These are phyloP conservation scores for Ganoderma multipileum DNA, from an alignment of 1,284 basidiomycete genomes.

Conservation along the genomic window DNA sequence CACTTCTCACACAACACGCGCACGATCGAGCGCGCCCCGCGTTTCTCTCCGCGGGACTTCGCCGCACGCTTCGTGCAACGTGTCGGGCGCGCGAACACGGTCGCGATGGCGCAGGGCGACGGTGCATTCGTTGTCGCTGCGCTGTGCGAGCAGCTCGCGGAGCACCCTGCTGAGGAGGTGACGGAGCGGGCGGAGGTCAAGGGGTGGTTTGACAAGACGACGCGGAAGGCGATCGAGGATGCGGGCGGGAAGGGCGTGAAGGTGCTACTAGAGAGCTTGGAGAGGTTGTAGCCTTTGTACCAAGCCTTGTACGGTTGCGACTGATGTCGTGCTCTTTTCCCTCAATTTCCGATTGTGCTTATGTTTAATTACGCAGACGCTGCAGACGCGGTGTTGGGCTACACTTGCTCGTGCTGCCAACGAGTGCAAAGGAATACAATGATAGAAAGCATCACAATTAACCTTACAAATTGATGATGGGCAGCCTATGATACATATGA, in stretches of 20 bases:
- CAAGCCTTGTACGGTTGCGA: conserved; percentile 1
- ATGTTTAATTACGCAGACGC: too few species aligned
- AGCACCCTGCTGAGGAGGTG: conserved; percentile 3
- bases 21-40: conserved; percentile 51
- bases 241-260: conserved; percentile 32
- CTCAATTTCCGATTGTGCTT: too few species aligned
- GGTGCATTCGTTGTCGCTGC: conserved; percentile 85
- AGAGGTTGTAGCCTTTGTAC: conserved; percentile 28
- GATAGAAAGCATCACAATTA: too few species aligned
- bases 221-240: conserved; percentile 25
- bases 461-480: too few species aligned
- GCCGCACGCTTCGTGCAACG: conserved; percentile 63
- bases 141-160: conserved; percentile 67
- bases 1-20: conserved; percentile 76
- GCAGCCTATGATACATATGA: too few species aligned
- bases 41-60: conserved; percentile 65
- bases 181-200: conserved; percentile 22
- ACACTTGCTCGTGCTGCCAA: too few species aligned
- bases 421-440: too few species aligned
- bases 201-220: conserved; percentile 27
- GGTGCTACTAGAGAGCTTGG: conserved; percentile 33
- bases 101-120: conserved; percentile 68
- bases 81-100: conserved; percentile 61
- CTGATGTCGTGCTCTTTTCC: not conserved
- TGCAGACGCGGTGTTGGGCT: too few species aligned